phyloP scores from a whole-genome alignment of 495 filamentous ascomycete genomes.

The Aspergillus affinis region DNA sequence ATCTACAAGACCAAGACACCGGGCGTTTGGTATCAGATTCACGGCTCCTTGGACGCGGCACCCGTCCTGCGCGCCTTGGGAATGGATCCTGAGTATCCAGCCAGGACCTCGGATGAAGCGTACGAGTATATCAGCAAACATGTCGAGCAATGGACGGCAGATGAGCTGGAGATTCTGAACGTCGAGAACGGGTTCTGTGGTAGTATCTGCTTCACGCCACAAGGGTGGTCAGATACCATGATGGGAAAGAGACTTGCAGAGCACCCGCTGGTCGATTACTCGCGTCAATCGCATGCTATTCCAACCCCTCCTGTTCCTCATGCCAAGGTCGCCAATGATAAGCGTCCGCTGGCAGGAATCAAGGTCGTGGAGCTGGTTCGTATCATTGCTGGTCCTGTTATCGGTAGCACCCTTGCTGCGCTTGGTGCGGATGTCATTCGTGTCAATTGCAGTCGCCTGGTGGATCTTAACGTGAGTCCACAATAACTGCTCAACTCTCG shows the following conservation, averaged over 20 bases:
- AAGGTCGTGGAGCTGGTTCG: slow-evolving; percentile 59
- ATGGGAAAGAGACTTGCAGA: neutral
- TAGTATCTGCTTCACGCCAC: neutral
- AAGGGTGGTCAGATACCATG: neutral
- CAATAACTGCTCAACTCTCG: too few species aligned
- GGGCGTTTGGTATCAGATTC: neutral
- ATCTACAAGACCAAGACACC: neutral
- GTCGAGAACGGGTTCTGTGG: neutral
- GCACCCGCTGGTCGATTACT: neutral
- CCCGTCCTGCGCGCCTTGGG: neutral
- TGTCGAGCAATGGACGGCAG: neutral
- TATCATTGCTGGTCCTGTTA: slow-evolving; percentile 58
- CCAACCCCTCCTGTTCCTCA: neutral
- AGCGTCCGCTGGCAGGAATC: slow-evolving; percentile 52
- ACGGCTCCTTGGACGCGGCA: neutral
- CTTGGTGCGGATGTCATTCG: slow-evolving; percentile 61
- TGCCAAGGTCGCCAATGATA: neutral
- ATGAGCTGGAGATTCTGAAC: neutral
- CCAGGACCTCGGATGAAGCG: neutral
- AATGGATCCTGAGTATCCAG: neutral
- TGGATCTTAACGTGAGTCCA: slow-evolving; percentile 33
- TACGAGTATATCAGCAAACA: neutral
- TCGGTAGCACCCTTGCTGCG: slow-evolving; percentile 51
- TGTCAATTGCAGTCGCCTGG: slow-evolving; percentile 50
- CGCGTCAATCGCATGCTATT: neutral